phyloP scores from a whole-genome alignment of 1,139 yeast species.

The Spathaspora jeffriesii region DNA sequence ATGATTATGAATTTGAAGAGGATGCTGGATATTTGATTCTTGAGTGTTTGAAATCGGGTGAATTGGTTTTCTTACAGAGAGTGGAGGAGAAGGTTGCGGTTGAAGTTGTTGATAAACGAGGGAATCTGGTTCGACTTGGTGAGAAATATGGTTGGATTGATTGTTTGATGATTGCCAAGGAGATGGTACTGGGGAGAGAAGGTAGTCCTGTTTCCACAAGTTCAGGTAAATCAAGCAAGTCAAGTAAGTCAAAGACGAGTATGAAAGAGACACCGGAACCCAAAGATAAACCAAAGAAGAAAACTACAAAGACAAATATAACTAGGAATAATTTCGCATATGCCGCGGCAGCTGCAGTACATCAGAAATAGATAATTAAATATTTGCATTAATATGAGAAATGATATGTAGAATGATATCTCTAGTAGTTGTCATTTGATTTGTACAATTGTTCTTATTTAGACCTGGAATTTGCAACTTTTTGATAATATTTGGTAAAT shows the following conservation, averaged over 20 bases:
- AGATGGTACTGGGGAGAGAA: slow-evolving; percentile 23
- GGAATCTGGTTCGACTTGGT: slow-evolving; percentile 36
- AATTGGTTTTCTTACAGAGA: slow-evolving; percentile 58
- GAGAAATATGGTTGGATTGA: slow-evolving; percentile 47
- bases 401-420: too few relatives aligned
- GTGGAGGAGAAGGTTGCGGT: slow-evolving; percentile 17
- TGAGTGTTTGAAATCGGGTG: slow-evolving; percentile 56
- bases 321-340: slow-evolving; percentile 35
- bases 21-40: slow-evolving; percentile 60
- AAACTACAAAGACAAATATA: not conserved
- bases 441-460: too few relatives aligned
- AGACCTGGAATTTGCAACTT: too few relatives aligned
- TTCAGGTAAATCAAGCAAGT: not conserved
- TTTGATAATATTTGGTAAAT: too few relatives aligned
- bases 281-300: not conserved
- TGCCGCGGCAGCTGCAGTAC: slow-evolving; percentile 52
- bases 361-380: slow-evolving; percentile 15
- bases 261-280: not conserved
- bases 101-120: slow-evolving; percentile 34
- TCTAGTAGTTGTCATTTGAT: too few relatives aligned
- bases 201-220: not conserved
- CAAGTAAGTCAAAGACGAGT: not conserved
- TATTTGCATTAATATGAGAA: not conserved
- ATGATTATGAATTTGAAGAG: slow-evolving; percentile 68
- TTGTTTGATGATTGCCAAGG: slow-evolving; percentile 42